Base-by-base conservation (phyloP, 2,329 filamentous ascomycete species). In the Ramularia endophylla region DNA sequence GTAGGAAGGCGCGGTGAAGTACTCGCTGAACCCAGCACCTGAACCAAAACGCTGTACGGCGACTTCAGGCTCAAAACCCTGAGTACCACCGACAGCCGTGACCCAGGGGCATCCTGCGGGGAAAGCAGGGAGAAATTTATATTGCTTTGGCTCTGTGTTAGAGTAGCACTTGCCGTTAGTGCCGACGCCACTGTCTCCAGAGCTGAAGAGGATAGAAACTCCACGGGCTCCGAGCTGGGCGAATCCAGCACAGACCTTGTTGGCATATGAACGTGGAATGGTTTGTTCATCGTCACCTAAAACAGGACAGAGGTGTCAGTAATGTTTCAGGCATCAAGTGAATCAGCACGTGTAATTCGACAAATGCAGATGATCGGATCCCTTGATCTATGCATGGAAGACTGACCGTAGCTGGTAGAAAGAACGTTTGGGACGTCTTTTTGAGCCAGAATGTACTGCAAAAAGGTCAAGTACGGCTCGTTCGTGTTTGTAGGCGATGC, bases 171-270 rank as follows among this genome's bases (percentile, higher is more conserved):
- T 61, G 16, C 61, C 66, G n/a, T 65, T 64, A 3, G 55, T 45
- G 11, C 75, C 76, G 9, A 80, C 71, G 25, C 79, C 79, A 20
- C 61, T 59, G 51, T 87, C 81, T 4, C 83, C 83, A 8, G 73
- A 75, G 12, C 75, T 72, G 48, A 80, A 78, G 20, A 85, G 63
- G n/a, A 84, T 68, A 0, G 75, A 75, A 3, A 81, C 73, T n/a
- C 81, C 82, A 29, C 80, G 76, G 2, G 77, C 74, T n/a, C 79
- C 80, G 22, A 85, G 75, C 52, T 82, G 73, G 31, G 74, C 77
- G 52, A 83, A 80, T 48, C 79, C 68, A 47, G 41, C 35, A 66
- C 81, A 85, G 9, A 81, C 77, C 37, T 73, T 71, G 35, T 68
- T 66, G 13, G 78, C 77, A 54, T 83, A 86, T 8, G 73, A 71